A percentile compares a stretch with the other conserved stretches of the same genome.
Evolutionary conservation across 148 eudicot genomes (phyloP).

Genomic region (Camellia sinensis): DNA sequence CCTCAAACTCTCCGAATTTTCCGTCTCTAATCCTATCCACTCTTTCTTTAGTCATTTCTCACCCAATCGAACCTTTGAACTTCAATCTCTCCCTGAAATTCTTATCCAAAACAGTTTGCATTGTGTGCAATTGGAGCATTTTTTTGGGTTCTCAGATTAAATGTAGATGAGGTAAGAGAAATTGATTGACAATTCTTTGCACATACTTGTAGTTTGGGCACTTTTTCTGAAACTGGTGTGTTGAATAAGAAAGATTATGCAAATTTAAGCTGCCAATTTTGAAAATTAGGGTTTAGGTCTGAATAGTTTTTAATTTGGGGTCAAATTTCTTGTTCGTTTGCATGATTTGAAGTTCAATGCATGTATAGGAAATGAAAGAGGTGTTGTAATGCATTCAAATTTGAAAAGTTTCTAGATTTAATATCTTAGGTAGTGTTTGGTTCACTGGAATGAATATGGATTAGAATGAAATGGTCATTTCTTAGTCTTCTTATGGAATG

Average conservation of each 20-base stretch:
- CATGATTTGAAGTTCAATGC: neutral
- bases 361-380: neutral
- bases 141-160: neutral
- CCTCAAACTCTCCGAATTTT: slow-evolving; percentile 10
- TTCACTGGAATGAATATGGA: too few relatives aligned
- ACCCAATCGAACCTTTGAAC: neutral
- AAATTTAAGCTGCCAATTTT: neutral
- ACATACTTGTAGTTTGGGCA: neutral
- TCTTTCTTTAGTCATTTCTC: neutral
- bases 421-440: neutral
- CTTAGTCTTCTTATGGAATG: too few relatives aligned
- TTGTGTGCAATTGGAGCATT: neutral
- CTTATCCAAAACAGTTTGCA: neutral
- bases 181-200: neutral
- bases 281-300: neutral
- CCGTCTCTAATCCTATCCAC: slow-evolving; percentile 10
- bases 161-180: slow-evolving; percentile 2
- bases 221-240: neutral
- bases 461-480: too few relatives aligned
- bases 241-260: neutral
- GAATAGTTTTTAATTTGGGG: neutral
- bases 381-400: neutral
- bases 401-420: neutral
- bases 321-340: neutral
- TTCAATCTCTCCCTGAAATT: neutral